phyloP scores from a whole-genome alignment of 352 stramenopile species.

The Saprolegnia parasitica region DNA sequence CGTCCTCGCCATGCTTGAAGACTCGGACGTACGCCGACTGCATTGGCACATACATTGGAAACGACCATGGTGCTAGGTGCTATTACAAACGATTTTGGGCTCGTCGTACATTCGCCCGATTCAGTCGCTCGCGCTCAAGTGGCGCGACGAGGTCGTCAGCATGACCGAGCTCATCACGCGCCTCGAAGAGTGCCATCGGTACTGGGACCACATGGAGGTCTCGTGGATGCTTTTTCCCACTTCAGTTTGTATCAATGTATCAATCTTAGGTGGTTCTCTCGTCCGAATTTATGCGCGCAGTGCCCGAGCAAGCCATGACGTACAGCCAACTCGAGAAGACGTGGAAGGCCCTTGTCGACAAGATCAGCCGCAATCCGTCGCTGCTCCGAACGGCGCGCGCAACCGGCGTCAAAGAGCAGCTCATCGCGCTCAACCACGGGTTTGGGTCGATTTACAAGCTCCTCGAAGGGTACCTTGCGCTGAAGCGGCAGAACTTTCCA shows the following conservation, averaged over 20 bases:
- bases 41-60: background rate
- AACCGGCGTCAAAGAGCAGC: constrained; percentile 47
- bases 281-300: constrained; percentile 51
- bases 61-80: background rate
- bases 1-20: constrained; percentile 52
- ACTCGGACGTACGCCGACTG: constrained; percentile 53
- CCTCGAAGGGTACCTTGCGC: constrained; percentile 37
- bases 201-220: constrained; percentile 63
- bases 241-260: background rate
- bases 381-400: constrained; percentile 37
- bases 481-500: constrained; percentile 18
- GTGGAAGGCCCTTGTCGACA: constrained; percentile 50
- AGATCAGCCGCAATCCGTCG: constrained; percentile 43
- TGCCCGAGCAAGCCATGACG: constrained; percentile 52
- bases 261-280: constrained; percentile 39
- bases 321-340: constrained; percentile 48
- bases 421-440: constrained; percentile 43
- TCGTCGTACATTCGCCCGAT: constrained; percentile 63
- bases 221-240: no score
- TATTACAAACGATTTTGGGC: no score
- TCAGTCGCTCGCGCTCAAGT: constrained; percentile 41
- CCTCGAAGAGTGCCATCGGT: constrained; percentile 51
- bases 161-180: constrained; percentile 54
- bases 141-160: constrained; percentile 43
- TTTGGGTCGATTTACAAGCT: constrained; percentile 50